Evolutionary conservation across 2,329 filamentous ascomycete genomes (phyloP), one percentile per base, ranked within the genome.

Genomic region (Diplodia corticola): DNA sequence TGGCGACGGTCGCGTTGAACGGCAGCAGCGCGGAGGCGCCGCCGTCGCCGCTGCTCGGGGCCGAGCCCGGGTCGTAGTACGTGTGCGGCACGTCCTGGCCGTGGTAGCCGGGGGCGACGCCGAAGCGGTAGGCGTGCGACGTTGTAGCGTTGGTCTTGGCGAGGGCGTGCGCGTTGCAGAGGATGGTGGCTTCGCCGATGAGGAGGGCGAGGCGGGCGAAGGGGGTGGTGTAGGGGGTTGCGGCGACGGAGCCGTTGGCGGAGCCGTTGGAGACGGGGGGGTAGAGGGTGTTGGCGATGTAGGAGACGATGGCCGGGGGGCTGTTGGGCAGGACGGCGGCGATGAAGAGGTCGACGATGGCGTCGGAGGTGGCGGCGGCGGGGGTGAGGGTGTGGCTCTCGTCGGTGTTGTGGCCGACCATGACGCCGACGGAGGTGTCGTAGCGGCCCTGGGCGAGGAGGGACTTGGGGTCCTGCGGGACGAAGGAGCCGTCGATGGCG

Each of bases 131-230:
- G 1, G 78, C 77, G 71, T 83, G 83, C 0, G 82, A 82, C 10
- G 72, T 84, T 83, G 9, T 72, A 70, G 74, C 75, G 64, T 7
- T 79, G 78, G 40, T 44, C 5, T 3, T 40, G 35, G 33, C 10
- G 3, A 87, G 75, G 70, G 80, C 85, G 70, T 81, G 77, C 17
- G 83, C 81, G 69, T 84, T 85, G 78, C 85, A 87, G 13, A 74
- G 76, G 70, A 85, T 84, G 67, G 72, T 66, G 7, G 73, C 66
- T 60, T 87, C 85, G 17, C 79, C 72, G 44, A 78, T 72, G n/a
- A 83, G 71, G 2, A 80, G 75, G 12, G 75, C 73, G 0, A 76
- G 75, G 6, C 85, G 82, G 12, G 72, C 74, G 67, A 80, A 80
- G 44, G 82, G 70, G 54, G 74, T 79, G 0, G 69, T 79, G 74